Evolutionary conservation across 2,329 filamentous ascomycete genomes (phyloP), one percentile per base, ranked within the genome.

Genomic region (Pseudocercospora ulei): DNA sequence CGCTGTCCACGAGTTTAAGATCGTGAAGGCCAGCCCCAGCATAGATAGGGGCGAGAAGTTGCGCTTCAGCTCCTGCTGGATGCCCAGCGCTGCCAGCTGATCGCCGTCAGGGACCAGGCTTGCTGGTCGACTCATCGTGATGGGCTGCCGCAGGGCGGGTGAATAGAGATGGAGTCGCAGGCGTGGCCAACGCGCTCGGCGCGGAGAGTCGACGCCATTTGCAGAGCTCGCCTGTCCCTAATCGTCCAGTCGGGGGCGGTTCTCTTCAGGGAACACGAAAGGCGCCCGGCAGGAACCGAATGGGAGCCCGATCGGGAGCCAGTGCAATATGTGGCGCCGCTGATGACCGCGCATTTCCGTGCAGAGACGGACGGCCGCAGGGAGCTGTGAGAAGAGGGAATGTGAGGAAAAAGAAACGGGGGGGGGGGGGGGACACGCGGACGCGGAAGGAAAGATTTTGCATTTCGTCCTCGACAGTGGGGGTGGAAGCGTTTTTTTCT

Each of bases 1-100:
- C 9, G 74, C 73, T 2, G 73, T 76, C 74, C 74, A 78, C 9
- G 72, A 74, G 53, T 78, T 78, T 30, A 78, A 55, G 48, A 77
- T 77, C 7, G 74, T 73, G 55, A 77, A 78, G 3, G 73, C 74
- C 41, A 77, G 62, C 9, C 73, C 73, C 24, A 77, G 62, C 73
- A 78, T 76, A 16, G 73, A 70, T 38, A 77, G 51, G 20, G 69
- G 65, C 2, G 67, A 72, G 57, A 75, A 76, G 47, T 75, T 71
- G 16, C 74, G 65, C 49, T 72, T 65, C 36, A 78, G 58, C 51
- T 76, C 73, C 34, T 70, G 67, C 58, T 69, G 69, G 55, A 76
- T 68, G 41, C 75, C 75, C 48, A 78, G 56, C 24, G 65, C 62
- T n/a, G 69, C 70, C 52, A 74, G 58, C 43, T 70, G 65, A 34